Base-by-base conservation (phyloP, 2,329 filamentous ascomycete genomes). In the Apiospora rasikravindrae region DNA sequence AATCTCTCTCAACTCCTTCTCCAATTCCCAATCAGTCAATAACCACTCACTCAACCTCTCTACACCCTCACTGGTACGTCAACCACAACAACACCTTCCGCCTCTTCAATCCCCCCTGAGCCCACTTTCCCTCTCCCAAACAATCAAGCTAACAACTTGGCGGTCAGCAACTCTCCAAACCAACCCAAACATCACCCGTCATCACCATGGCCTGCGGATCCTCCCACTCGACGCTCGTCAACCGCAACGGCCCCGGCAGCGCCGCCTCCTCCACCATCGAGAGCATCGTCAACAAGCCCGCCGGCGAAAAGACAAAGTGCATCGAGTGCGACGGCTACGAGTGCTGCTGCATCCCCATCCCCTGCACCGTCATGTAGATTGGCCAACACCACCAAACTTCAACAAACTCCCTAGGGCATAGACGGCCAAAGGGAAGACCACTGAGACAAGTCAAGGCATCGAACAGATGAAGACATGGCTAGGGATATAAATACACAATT, bases 271-370 rank as follows among this genome's bases (percentile, higher is more conserved):
- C 85, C 64, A 86, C 85, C 69, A 83, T 86, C 73, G 84, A 85
- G 74, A 85, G 80, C 76, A 86, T 89, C 77, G 77, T 88, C 75
- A 64, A 64, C 57, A 89, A 88, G 81, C 68, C 84, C 85, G 10
- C 83, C 83, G 67, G 81, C 80, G 53, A 80, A 57, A 83, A 85
- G 78, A 86, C 85, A 1, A 84, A 83, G 72, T 88, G 86, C 76
- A 81, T 88, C 73, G 83, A 87, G 76, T 88, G 86, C 75, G 86
- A 84, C 74, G 86, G 84, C 49, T 85, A 82, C 75, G 82, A 87
- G 69, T 89, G 87, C 78, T 89, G 87, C 78, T 89, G 87, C 77
- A 87, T 89, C 72, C 84, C 85, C 0, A 84, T 84, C 70, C 86
- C 86, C 29, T 89, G 87, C 74, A 83, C 81, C 11, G 83, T 89